phyloP scores from a whole-genome alignment of 1,284 basidiomycete genomes.

The Schizophyllum commune region DNA sequence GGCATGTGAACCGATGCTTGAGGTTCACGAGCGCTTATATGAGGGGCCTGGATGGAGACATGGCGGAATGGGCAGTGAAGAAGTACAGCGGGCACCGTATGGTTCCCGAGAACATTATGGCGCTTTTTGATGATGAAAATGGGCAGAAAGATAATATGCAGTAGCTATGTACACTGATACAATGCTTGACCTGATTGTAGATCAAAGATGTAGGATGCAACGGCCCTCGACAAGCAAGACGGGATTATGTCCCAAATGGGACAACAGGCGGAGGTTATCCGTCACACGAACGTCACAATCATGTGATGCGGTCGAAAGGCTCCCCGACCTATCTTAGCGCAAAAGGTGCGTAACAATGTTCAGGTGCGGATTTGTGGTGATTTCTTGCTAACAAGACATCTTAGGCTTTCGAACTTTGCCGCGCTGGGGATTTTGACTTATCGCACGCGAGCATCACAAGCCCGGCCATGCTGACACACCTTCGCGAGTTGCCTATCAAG shows the following conservation, averaged over 20 bases:
- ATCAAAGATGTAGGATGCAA: background rate
- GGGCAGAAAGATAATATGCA: background rate
- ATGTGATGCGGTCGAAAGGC: background rate
- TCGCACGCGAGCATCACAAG: slow-evolving; percentile 1
- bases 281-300: background rate
- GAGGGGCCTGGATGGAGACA: slow-evolving; percentile 11
- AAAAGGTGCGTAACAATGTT: no score
- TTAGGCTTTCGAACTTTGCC: slow-evolving; percentile 4
- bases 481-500: background rate
- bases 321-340: background rate
- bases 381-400: no score
- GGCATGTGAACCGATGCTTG: slow-evolving; percentile 6
- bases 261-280: background rate
- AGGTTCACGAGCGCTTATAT: slow-evolving; percentile 15
- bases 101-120: background rate
- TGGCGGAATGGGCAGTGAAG: slow-evolving; percentile 15
- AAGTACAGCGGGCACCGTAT: slow-evolving; percentile 14
- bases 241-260: background rate
- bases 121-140: background rate
- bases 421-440: background rate
- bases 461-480: background rate
- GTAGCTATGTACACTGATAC: background rate
- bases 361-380: no score
- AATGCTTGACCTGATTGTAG: background rate
- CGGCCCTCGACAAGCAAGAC: background rate